A percentile compares a stretch with the other conserved stretches of the same genome.
phyloP scores from a whole-genome alignment of 163 green algal genomes.

The Trebouxia gelatinosa region DNA sequence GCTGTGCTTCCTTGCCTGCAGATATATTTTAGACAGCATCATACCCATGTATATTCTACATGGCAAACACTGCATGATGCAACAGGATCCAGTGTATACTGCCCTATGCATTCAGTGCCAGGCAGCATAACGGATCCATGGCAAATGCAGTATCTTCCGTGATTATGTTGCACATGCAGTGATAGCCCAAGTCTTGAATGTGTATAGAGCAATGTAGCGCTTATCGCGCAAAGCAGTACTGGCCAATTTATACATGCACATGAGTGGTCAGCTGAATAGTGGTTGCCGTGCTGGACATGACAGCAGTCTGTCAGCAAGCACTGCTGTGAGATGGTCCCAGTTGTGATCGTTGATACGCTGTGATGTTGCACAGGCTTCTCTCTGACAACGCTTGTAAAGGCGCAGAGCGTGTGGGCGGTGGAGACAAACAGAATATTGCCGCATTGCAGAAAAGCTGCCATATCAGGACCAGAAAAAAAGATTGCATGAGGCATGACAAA shows the following conservation, averaged over 20 bases:
- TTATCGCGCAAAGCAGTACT: too few relatives aligned
- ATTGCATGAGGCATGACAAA: background rate
- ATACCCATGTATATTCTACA: background rate
- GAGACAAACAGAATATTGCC: too few relatives aligned
- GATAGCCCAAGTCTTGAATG: background rate
- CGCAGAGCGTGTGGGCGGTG: too few relatives aligned
- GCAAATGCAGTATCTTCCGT: background rate
- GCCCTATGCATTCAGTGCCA: too few relatives aligned
- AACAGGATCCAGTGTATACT: background rate
- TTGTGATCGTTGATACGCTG: background rate
- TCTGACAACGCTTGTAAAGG: too few relatives aligned
- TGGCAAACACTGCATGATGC: background rate
- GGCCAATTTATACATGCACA: too few relatives aligned
- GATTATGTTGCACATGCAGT: background rate
- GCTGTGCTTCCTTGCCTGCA: slow-evolving; percentile 31
- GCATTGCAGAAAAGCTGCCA: background rate
- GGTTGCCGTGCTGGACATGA: too few relatives aligned
- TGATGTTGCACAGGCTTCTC: background rate
- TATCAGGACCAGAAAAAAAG: background rate
- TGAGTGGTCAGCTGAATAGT: too few relatives aligned
- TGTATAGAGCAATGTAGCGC: too few relatives aligned
- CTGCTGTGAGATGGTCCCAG: background rate
- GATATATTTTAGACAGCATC: too few relatives aligned
- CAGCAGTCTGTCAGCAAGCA: too few relatives aligned
- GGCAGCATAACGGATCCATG: too few relatives aligned